phyloP scores from a whole-genome alignment of 805 yeast genomes.

The Schwanniomyces vanrijiae region DNA sequence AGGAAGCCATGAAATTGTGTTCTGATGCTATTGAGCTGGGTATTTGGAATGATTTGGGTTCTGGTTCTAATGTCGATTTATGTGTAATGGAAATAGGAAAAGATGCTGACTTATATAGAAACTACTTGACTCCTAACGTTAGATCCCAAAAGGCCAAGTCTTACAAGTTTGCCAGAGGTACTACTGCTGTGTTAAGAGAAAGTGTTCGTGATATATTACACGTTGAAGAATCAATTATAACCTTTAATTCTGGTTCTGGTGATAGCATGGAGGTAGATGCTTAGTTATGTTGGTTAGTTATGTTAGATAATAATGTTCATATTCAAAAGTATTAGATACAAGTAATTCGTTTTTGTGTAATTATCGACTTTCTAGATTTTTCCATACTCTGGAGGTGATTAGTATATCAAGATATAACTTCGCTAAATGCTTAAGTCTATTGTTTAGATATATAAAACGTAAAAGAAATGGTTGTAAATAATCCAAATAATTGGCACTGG shows the following conservation, averaged over 20 bases:
- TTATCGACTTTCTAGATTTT: constrained; percentile 13
- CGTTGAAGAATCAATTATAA: constrained; percentile 61
- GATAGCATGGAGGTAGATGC: constrained; percentile 48
- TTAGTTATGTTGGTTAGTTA: constrained; percentile 9
- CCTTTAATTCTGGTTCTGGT: constrained; percentile 24
- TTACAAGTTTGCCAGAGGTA: constrained; percentile 87
- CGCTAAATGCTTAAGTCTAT: neutral
- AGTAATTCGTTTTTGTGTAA: constrained; percentile 1
- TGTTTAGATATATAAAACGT: neutral
- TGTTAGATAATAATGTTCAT: neutral
- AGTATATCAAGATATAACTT: neutral
- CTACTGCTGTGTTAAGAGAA: constrained; percentile 82
- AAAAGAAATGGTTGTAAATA: constrained; percentile 88
- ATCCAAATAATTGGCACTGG: constrained; percentile 99
- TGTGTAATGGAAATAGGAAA: constrained; percentile 95
- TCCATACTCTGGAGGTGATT: constrained; percentile 6
- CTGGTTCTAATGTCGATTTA: constrained; percentile 96
- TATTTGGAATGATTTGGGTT: constrained; percentile 98
- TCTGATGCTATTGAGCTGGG: constrained; percentile 95
- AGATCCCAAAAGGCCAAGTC: constrained; percentile 79
- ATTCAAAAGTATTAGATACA: neutral
- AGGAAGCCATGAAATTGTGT: constrained; percentile 89
- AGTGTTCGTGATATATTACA: constrained; percentile 65
- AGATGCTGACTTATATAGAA: constrained; percentile 82
- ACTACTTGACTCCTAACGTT: constrained; percentile 87